phyloP scores from a whole-genome alignment of 306 rosid species.

The Fragaria nilgerrensis region DNA sequence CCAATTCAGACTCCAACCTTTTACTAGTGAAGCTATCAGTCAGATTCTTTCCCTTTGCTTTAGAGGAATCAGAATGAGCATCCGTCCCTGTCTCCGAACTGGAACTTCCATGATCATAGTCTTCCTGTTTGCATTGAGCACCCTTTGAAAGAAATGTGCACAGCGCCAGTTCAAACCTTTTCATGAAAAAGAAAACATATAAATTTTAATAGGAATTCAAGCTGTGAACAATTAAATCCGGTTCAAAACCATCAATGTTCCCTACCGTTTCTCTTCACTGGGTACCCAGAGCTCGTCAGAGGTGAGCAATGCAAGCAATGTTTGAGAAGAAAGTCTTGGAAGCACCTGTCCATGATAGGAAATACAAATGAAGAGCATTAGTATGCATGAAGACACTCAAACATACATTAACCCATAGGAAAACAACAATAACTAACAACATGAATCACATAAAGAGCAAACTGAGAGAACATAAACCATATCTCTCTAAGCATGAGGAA shows the following conservation, averaged over 20 bases:
- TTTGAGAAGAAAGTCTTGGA: slow-evolving; percentile 89
- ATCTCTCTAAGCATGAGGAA: not conserved
- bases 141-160: slow-evolving; percentile 66
- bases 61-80: slow-evolving; percentile 50
- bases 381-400: slow-evolving; percentile 3
- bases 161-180: slow-evolving; percentile 88
- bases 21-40: slow-evolving; percentile 42
- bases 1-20: slow-evolving; percentile 65
- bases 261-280: slow-evolving; percentile 86
- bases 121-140: slow-evolving; percentile 65
- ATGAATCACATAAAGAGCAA: not conserved
- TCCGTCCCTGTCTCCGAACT: slow-evolving; percentile 53
- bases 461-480: not conserved
- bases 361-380: slow-evolving; percentile 4
- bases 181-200: slow-evolving; percentile 11
- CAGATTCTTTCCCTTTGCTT: slow-evolving; percentile 46
- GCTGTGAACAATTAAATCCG: slow-evolving; percentile 31
- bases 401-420: not conserved
- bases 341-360: slow-evolving; percentile 56
- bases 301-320: slow-evolving; percentile 80
- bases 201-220: slow-evolving; percentile 26
- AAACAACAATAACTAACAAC: not conserved
- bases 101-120: slow-evolving; percentile 58
- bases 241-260: slow-evolving; percentile 21
- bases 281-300: slow-evolving; percentile 85